Base-by-base conservation (phyloP, 75 land plant genomes). In the Pinus albicaulis region DNA sequence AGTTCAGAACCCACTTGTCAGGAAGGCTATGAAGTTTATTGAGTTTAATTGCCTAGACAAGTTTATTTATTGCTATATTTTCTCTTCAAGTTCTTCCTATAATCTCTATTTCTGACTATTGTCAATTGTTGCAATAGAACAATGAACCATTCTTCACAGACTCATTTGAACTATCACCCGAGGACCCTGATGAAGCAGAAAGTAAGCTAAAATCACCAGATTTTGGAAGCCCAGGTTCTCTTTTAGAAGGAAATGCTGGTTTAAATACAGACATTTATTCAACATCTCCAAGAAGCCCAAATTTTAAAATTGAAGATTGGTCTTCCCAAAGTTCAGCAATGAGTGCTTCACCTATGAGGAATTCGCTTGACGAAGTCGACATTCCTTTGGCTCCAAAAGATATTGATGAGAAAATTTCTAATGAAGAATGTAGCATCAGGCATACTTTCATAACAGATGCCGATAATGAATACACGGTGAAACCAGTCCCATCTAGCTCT, bases 161-260 rank as follows among this genome's bases (percentile, higher is more conserved):
- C 7, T 31, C 31, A 28, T 15, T 24, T 55, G 62, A 73, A 52
- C 5, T 73, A 73, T 55, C 62, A 53, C 19, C 58, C 3, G 62
- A 73, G 59, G 59, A 73, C 20, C 58, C 59, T 73, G 59, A 73
- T 25, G 62, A 73, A 15, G 58, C 74, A 53, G 74, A 73, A 26
- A 73, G 16, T 55, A 73, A 55, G 25, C 24, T 73, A 48, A 55
- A 55, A 73, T 12, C 15, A 12, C 11, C 34, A 52, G 62, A 11
- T 48, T 73, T 6, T 11, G 74, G 55, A 20, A 44, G 56, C 56
- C 34, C 73, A 31, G 38, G 34, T 64, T 64, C 41, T 64, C 16
- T 31, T 34, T 64, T 31, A 36, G 68, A 20, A 64, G 38, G 34
- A 41, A 68, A n/a, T 68, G 34, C 13, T 68, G 22, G 7, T 68